Conservation (phyloP, 2,329 filamentous ascomycete genomes). For the Fusarium sp. region DNA sequence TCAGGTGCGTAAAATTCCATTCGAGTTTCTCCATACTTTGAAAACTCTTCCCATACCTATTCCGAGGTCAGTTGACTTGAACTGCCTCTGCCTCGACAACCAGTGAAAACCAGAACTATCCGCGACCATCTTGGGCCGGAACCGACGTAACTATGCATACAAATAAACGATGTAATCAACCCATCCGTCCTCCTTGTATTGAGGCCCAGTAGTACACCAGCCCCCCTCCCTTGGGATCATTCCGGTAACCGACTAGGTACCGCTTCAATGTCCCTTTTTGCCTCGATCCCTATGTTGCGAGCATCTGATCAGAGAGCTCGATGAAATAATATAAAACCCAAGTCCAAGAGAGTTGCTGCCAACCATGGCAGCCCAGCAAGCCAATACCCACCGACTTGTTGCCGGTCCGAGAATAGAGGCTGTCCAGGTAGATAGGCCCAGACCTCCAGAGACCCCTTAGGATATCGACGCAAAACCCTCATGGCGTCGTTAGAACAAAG, state of each 20-base stretch:
- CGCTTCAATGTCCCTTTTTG: slow-evolving; percentile 20
- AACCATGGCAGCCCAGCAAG: slow-evolving; percentile 16
- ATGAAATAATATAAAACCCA: slow-evolving; percentile 14
- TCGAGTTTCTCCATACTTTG: slow-evolving; percentile 23
- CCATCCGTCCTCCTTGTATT: slow-evolving; percentile 16
- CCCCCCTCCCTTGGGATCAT: neutral
- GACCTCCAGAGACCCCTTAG: slow-evolving; percentile 8
- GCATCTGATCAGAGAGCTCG: neutral
- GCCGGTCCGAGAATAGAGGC: neutral
- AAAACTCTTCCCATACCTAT: slow-evolving; percentile 20
- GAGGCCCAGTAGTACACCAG: slow-evolving; percentile 9
- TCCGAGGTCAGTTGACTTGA: slow-evolving; percentile 8
- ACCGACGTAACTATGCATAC: slow-evolving; percentile 25
- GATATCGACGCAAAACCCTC: slow-evolving; percentile 41
- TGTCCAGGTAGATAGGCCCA: slow-evolving; percentile 3
- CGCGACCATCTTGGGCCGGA: slow-evolving; percentile 18
- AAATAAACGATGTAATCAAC: slow-evolving; percentile 19
- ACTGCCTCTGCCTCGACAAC: slow-evolving; percentile 18
- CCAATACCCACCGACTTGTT: slow-evolving; percentile 9
- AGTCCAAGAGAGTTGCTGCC: neutral
- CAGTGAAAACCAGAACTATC: slow-evolving; percentile 4
- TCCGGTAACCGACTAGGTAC: neutral
- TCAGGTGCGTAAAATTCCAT: slow-evolving; percentile 16
- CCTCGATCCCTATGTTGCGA: slow-evolving; percentile 11
- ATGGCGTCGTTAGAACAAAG: slow-evolving; percentile 44